Conservation (phyloP, 768 basidiomycete species). For the Xerocomellus dryophilus region DNA sequence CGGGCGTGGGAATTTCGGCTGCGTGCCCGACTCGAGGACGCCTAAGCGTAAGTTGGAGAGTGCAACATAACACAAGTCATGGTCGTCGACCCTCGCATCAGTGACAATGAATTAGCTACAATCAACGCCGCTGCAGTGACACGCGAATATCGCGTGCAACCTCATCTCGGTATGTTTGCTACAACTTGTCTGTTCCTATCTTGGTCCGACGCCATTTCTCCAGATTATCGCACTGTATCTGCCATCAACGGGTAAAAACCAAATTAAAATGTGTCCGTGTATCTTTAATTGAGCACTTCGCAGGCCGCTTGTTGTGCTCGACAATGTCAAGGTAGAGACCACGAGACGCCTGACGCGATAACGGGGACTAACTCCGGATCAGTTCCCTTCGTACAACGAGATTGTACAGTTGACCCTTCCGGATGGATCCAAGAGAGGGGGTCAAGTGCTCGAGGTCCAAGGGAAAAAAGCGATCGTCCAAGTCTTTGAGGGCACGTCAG, state of each 20-base stretch:
- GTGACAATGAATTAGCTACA: slow-evolving; percentile 68
- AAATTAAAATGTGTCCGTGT: neutral
- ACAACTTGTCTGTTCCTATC: slow-evolving; percentile 1
- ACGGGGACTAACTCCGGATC: slow-evolving; percentile 16
- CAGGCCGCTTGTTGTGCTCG: slow-evolving; percentile 92
- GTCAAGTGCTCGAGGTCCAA: slow-evolving; percentile 96
- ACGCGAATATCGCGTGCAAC: slow-evolving; percentile 82
- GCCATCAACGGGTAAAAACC: slow-evolving; percentile 88
- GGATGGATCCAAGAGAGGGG: slow-evolving; percentile 91
- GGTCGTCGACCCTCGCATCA: slow-evolving; percentile 56
- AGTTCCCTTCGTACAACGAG: slow-evolving; percentile 99
- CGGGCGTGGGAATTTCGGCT: slow-evolving; percentile 24
- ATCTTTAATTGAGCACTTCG: slow-evolving; percentile 10
- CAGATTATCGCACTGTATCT: slow-evolving; percentile 97
- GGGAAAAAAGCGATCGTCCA: slow-evolving; percentile 99
- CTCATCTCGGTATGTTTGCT: slow-evolving; percentile 67
- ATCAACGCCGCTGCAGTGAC: slow-evolving; percentile 90
- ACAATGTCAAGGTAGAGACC: slow-evolving; percentile 88
- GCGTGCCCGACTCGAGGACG: slow-evolving; percentile 8
- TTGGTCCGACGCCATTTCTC: slow-evolving; percentile 11
- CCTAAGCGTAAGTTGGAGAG: slow-evolving; percentile 10
- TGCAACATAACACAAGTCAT: slow-evolving; percentile 24
- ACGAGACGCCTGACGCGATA: neutral
- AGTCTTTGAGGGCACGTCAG: slow-evolving; percentile 97
- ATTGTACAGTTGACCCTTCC: slow-evolving; percentile 94